These are phyloP conservation scores for Teunomyces stri DNA, from an alignment of 805 yeast genomes.

Conservation along the genomic window DNA sequence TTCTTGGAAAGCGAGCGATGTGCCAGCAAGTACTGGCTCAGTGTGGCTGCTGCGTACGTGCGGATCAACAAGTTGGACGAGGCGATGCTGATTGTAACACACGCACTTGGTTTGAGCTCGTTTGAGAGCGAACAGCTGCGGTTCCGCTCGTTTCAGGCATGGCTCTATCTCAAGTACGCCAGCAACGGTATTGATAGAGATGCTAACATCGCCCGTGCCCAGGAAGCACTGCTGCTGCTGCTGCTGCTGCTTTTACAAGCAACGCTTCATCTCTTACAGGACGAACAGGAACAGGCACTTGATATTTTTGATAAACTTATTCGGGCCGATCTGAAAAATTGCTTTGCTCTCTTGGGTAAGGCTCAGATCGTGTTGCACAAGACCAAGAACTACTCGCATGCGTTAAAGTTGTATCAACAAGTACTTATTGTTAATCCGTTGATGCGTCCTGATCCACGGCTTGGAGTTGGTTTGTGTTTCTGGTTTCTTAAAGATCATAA, in stretches of 20 bases:
- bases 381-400: slow-evolving; percentile 62
- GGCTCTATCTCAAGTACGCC: slow-evolving; percentile 59
- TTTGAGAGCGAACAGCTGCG: slow-evolving; percentile 43
- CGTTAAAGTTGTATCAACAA: slow-evolving; percentile 81
- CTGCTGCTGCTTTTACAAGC: slow-evolving; percentile 54
- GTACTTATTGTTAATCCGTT: slow-evolving; percentile 74
- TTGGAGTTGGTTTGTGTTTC: slow-evolving; percentile 92
- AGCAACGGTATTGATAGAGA: slow-evolving; percentile 25
- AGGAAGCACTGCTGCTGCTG: slow-evolving; percentile 40
- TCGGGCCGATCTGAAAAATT: slow-evolving; percentile 55
- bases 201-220: slow-evolving; percentile 23
- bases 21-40: slow-evolving; percentile 75
- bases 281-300: slow-evolving; percentile 67
- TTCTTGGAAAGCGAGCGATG: slow-evolving; percentile 80
- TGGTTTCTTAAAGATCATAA: slow-evolving; percentile 81
- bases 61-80: slow-evolving; percentile 56
- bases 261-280: slow-evolving; percentile 42
- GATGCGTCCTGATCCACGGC: slow-evolving; percentile 84
- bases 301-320: slow-evolving; percentile 64
- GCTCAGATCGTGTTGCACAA: slow-evolving; percentile 77
- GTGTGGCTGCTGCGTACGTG: slow-evolving; percentile 79
- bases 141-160: slow-evolving; percentile 62
- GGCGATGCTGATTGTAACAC: slow-evolving; percentile 59
- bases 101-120: slow-evolving; percentile 49
- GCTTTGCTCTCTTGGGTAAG: slow-evolving; percentile 76